Percentiles rank a stretch among this genome's conserved stretches.
Evolutionary conservation across 169 alveolate species (phyloP).

Genomic region (Plasmodium billcollinsi): DNA sequence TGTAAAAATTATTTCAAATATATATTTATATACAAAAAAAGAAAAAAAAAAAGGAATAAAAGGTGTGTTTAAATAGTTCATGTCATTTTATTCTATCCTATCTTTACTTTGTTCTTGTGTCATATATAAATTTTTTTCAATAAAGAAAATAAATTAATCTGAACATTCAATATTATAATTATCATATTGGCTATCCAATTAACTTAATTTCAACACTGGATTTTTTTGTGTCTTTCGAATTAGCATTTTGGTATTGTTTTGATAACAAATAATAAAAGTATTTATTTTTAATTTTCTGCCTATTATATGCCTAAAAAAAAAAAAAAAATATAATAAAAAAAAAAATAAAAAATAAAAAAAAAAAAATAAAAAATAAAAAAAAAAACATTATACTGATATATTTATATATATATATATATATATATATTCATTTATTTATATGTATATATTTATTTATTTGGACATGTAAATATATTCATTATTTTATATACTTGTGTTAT

Average conservation of each 20-base stretch:
- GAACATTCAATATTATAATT: no score
- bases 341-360: background rate
- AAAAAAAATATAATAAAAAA: background rate
- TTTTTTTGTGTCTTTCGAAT: conserved; percentile 1
- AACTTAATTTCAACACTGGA: conserved; percentile 20
- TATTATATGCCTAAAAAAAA: conserved; percentile 54
- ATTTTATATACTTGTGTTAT: conserved; percentile 61
- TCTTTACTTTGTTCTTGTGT: no score
- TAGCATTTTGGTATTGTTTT: conserved; percentile 51
- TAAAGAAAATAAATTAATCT: no score
- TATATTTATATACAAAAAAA: no score
- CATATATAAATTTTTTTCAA: no score
- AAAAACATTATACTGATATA: background rate
- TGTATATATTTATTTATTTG: conserved; percentile 3
- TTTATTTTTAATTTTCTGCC: conserved; percentile 54
- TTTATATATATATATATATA: conserved; percentile 15
- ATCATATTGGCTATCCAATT: conserved; percentile 42
- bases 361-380: background rate
- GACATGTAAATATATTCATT: background rate
- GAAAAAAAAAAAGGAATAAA: no score
- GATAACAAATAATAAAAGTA: conserved; percentile 65
- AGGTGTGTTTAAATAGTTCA: no score
- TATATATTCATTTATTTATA: conserved; percentile 5
- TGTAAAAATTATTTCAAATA: no score
- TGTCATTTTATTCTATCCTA: no score